Evolutionary conservation across 495 filamentous ascomycete genomes (phyloP).

Genomic region (Cercophora samala): DNA sequence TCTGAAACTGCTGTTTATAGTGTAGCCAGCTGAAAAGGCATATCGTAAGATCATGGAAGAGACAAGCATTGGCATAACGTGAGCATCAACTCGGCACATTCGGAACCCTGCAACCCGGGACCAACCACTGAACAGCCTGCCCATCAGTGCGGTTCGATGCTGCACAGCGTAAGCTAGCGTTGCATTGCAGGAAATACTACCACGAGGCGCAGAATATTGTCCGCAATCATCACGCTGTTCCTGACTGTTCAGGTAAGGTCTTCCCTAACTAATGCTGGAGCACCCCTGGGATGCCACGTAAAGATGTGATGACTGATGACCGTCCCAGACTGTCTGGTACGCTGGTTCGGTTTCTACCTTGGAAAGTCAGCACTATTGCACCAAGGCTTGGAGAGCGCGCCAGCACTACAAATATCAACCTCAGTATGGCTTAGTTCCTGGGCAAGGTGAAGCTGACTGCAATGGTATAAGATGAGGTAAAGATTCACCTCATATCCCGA

Average conservation of each 20-base stretch:
- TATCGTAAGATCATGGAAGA: too few species aligned
- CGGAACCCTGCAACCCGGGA: too few species aligned
- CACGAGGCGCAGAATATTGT: conserved; percentile 1
- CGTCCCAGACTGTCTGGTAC: not conserved
- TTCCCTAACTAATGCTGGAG: too few species aligned
- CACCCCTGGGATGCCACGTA: not conserved
- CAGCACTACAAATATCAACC: not conserved
- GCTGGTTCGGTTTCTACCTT: not conserved
- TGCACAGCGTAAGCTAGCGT: not conserved
- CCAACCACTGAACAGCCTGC: too few species aligned
- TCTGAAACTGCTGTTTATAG: too few species aligned
- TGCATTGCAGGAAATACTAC: not conserved
- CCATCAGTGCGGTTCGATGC: too few species aligned
- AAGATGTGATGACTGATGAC: not conserved
- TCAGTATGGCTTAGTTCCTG: not conserved
- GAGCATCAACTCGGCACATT: too few species aligned
- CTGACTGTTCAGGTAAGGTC: too few species aligned
- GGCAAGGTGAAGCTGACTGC: not conserved
- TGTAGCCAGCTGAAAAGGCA: too few species aligned
- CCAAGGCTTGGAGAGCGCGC: not conserved
- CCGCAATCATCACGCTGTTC: not conserved
- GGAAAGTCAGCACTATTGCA: not conserved
- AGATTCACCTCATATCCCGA: not conserved
- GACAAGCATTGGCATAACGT: too few species aligned
- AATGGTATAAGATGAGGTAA: not conserved